Percentiles rank a stretch among this genome's conserved stretches.
Conservation (phyloP, 2,329 filamentous ascomycete species). For the Spiromastix sp. region DNA sequence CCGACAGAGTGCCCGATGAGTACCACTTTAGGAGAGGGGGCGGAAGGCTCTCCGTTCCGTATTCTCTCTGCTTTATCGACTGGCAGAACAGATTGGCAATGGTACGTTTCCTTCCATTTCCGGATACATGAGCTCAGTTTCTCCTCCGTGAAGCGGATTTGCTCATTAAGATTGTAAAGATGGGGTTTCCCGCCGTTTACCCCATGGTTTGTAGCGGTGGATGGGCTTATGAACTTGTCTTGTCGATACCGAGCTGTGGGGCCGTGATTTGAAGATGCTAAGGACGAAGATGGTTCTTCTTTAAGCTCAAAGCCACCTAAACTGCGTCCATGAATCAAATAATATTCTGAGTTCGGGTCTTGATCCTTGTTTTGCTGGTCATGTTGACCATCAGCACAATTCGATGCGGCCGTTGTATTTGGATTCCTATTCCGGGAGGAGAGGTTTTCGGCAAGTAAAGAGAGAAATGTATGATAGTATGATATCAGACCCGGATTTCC, state of each 20-base stretch:
- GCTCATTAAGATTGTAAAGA: constrained; percentile 35
- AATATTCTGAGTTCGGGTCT: constrained; percentile 2
- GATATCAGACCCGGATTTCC: constrained; percentile 41
- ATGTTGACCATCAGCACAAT: background rate
- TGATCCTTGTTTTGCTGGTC: background rate
- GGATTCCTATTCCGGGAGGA: constrained; percentile 1
- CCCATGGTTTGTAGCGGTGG: background rate
- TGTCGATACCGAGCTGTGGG: too few relatives aligned
- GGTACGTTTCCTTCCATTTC: constrained; percentile 10
- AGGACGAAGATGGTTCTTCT: background rate
- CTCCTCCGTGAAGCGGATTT: constrained; percentile 39
- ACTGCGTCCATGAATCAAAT: constrained; percentile 25
- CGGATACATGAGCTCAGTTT: constrained; percentile 32
- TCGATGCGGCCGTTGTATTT: background rate
- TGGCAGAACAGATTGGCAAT: background rate
- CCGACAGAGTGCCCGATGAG: constrained; percentile 68
- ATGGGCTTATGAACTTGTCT: background rate
- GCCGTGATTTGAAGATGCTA: too few relatives aligned
- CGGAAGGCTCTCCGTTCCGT: background rate
- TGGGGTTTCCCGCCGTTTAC: too few relatives aligned
- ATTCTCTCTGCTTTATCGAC: constrained; percentile 3
- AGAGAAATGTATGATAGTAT: constrained; percentile 38
- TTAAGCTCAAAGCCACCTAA: constrained; percentile 25
- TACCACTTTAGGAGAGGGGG: constrained; percentile 42
- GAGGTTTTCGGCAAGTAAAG: constrained; percentile 21